These are phyloP conservation scores for Penicillium sp. DNA, from an alignment of 2,329 filamentous ascomycete species.

Conservation along the genomic window DNA sequence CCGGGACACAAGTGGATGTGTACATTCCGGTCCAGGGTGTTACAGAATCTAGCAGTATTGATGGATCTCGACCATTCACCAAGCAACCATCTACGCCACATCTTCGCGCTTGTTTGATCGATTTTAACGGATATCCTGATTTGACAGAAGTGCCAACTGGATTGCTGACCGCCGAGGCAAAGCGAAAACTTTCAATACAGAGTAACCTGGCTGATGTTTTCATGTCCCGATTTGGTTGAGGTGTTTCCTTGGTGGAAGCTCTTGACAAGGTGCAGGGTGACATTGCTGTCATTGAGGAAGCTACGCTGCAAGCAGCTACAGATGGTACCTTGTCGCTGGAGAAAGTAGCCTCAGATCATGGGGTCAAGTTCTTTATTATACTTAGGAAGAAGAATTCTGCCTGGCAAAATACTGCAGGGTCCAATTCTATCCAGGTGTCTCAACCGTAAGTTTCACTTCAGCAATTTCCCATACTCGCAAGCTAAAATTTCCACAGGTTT, in stretches of 20 bases:
- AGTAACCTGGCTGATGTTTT: slow-evolving; percentile 27
- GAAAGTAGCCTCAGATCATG: not conserved
- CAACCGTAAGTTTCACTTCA: slow-evolving; percentile 26
- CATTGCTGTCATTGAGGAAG: slow-evolving; percentile 30
- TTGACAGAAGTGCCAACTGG: slow-evolving; percentile 23
- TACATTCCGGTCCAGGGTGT: slow-evolving; percentile 25
- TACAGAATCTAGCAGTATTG: not conserved
- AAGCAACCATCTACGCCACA: not conserved
- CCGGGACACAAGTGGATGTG: slow-evolving; percentile 32
- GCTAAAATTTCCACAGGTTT: slow-evolving; percentile 23
- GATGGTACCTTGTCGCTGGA: slow-evolving; percentile 6
- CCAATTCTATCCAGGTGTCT: slow-evolving; percentile 24
- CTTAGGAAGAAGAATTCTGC: slow-evolving; percentile 13
- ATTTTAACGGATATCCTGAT: slow-evolving; percentile 25
- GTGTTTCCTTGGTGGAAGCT: slow-evolving; percentile 25
- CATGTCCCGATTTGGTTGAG: slow-evolving; percentile 24
- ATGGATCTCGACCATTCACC: no score
- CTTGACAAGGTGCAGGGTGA: slow-evolving; percentile 25
- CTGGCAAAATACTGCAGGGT: not conserved
- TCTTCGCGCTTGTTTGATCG: slow-evolving; percentile 29
- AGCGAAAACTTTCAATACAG: slow-evolving; percentile 30
- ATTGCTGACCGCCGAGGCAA: slow-evolving; percentile 26
- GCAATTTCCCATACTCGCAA: not conserved
- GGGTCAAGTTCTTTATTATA: slow-evolving; percentile 23
- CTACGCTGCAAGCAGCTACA: slow-evolving; percentile 17